Conservation (phyloP, 768 basidiomycete genomes). For the Collybia sp. region DNA sequence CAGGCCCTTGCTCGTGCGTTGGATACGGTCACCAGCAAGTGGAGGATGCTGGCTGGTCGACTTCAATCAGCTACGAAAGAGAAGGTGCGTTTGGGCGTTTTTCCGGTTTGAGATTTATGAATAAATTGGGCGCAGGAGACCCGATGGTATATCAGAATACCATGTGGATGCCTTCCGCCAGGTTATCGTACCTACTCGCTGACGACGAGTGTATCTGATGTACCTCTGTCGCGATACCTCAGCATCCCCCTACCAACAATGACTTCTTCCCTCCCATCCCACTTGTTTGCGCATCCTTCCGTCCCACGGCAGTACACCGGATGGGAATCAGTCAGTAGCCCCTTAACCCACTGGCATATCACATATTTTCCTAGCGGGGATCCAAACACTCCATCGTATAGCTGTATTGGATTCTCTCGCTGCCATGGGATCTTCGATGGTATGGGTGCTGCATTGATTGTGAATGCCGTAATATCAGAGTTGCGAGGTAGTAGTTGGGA, state of each 20-base stretch:
- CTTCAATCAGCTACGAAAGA: slow-evolving; percentile 16
- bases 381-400: slow-evolving; percentile 22
- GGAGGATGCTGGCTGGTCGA: slow-evolving; percentile 27
- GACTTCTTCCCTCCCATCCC: slow-evolving; percentile 29
- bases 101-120: background rate
- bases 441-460: slow-evolving; percentile 28
- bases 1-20: slow-evolving; percentile 24
- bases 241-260: slow-evolving; percentile 24
- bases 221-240: slow-evolving; percentile 31
- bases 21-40: slow-evolving; percentile 23
- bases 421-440: slow-evolving; percentile 40
- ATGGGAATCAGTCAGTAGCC: slow-evolving; percentile 28
- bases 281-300: slow-evolving; percentile 31
- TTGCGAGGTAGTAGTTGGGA: slow-evolving; percentile 30
- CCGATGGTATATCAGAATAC: slow-evolving; percentile 31
- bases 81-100: slow-evolving; percentile 7
- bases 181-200: slow-evolving; percentile 30
- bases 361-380: slow-evolving; percentile 30
- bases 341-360: slow-evolving; percentile 41
- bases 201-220: slow-evolving; percentile 25
- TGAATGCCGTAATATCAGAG: slow-evolving; percentile 34
- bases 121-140: slow-evolving; percentile 14
- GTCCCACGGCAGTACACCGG: slow-evolving; percentile 30
- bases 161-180: slow-evolving; percentile 25
- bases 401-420: slow-evolving; percentile 36